Evolutionary conservation across 2,329 filamentous ascomycete species (phyloP), one percentile per base, ranked within the genome.

Genomic region (Boeremia exigua): DNA sequence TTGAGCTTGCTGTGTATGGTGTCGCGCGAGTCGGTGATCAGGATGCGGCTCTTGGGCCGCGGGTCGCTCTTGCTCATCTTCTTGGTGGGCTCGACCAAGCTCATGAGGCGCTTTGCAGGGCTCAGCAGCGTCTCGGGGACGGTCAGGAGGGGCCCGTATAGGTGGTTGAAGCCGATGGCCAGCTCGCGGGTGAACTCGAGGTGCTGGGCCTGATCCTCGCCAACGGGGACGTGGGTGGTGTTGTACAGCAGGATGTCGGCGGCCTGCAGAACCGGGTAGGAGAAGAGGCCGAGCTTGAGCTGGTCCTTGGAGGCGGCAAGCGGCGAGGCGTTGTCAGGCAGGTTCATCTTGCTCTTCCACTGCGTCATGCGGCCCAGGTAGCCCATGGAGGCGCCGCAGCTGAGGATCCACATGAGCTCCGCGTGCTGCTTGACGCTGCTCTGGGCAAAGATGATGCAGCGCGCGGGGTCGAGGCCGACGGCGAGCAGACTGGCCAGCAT

Each of bases 331-430:
- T 86, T 80, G 17, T 88, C 80, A 9, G 83, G 77, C 17, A 92
- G 74, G 17, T 86, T 81, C 15, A 95, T 78, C 75, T 96, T 96
- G 75, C 86, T 91, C 68, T 99, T 99, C 93, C 95, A 99, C 76
- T 98, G 95, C 27, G 95, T 98, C 95, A 99, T 99, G n/a, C 95
- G 84, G 9, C 89, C 89, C n/a, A 99, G 80, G 77, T 96, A 96
- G 34, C 95, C 95, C 76, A 95, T 92, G 5, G 91, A 94, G 23
- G 95, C 91, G 48, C 90, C 90, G 63, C 93, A 97, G 71, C 91
- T 94, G 59, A 99, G 79, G 70, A 98, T 92, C 95, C 95, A 99
- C 90, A 96, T 96, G 60, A 99, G 82, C 76, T 98, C 93, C 4
- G 90, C 80, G 77, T 98, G 95, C 42, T 88, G 87, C 15, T 87